These are phyloP conservation scores for Notholithocarpus densiflorus DNA, from an alignment of 306 rosid species.

Conservation along the genomic window DNA sequence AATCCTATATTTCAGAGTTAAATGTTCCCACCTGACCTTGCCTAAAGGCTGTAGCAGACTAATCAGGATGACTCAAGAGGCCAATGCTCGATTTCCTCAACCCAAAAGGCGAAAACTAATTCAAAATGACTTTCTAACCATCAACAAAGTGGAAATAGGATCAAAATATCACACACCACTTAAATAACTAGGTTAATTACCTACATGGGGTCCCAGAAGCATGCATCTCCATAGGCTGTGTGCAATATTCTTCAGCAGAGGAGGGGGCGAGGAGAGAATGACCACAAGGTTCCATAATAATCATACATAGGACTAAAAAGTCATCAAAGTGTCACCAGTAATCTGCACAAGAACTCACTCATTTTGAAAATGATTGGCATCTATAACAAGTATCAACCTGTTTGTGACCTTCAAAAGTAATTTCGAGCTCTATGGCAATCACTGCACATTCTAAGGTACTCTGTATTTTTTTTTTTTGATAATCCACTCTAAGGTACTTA, in stretches of 20 bases:
- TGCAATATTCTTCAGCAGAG: neutral
- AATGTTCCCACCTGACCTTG: neutral
- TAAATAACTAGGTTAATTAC: neutral
- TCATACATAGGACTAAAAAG: neutral
- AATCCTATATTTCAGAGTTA: no score
- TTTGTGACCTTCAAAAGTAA: conserved; percentile 18
- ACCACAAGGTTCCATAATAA: neutral
- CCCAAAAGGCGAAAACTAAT: neutral
- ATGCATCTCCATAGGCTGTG: neutral
- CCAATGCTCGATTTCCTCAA: neutral
- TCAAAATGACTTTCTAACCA: neutral
- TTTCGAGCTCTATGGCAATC: conserved; percentile 30
- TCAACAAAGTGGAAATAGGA: neutral
- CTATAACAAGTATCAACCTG: conserved; percentile 26
- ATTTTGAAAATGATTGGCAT: conserved; percentile 29
- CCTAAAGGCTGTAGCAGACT: neutral
- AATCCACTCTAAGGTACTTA: conserved; percentile 16
- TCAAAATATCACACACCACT: neutral
- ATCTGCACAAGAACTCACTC: conserved; percentile 27
- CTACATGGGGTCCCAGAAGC: neutral
- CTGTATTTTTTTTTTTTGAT: no score
- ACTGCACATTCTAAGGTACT: conserved; percentile 14
- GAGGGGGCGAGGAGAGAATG: neutral
- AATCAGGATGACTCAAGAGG: neutral
- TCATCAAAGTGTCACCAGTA: conserved; percentile 14